Evolutionary conservation across 768 basidiomycete species (phyloP), one percentile per base, ranked within the genome.

Genomic region (Rhizopogon rudus): DNA sequence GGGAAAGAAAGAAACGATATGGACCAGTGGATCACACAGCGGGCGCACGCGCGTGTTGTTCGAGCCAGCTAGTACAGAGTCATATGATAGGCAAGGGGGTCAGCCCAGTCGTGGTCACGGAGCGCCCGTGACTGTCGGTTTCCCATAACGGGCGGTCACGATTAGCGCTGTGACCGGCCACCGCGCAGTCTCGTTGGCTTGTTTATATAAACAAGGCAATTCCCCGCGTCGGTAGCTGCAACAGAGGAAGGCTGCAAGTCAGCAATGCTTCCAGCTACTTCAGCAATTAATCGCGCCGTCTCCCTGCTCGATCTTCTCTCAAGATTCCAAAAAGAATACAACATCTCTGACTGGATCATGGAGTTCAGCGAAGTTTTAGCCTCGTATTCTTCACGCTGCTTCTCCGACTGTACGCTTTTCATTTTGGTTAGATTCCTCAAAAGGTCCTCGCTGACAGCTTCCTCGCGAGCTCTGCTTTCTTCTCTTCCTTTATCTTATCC

Each of bases 261-360:
- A 42, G 91, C 69, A 6, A 83, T 82, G 1, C 90, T 90, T 5
- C 91, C 91, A 22, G 83, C 88, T 12, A 87, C 86, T 65, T 92
- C 91, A 1, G 79, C 80, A n/a, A n/a, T n/a, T n/a, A 61, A 79
- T 84, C 2, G 73, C 68, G 0, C 87, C 91, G 33, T 81, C 86
- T 0, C 88, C 86, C 33, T 80, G 75, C 65, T 93, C 88, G 44
- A 98, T 93, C 74, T 87, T 91, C 43, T 79, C 77, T 63, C 86
- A 82, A 40, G 92, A 86, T 66, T 96, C 93, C 53, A 98, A 67
- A 70, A 84, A 93, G 70, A 96, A 93, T 93, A 98, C 94, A 46
- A 98, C 75, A 73, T 98, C 96, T 61, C 92, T 76, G 22, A 98
- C 73, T 63, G 96, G 91, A 54, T 98, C 96, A 67, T 93, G 84